These are phyloP conservation scores for Exophiala alcalophila DNA, from an alignment of 2,329 filamentous ascomycete species.

Conservation along the genomic window DNA sequence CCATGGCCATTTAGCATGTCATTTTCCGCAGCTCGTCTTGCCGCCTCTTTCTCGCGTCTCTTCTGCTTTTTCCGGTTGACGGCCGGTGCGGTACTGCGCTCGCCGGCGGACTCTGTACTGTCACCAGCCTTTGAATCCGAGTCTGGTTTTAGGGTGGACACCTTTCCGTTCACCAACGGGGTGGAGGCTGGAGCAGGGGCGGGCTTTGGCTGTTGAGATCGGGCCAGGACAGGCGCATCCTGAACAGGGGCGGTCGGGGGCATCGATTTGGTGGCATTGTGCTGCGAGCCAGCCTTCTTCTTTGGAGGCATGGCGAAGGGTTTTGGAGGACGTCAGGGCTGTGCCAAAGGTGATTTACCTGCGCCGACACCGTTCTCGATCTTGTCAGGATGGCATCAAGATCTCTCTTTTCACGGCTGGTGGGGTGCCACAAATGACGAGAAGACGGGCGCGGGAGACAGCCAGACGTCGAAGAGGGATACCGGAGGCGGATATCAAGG, in stretches of 20 bases:
- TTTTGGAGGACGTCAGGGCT: conserved; percentile 1
- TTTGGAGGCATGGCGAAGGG: conserved; percentile 29
- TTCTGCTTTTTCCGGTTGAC: conserved; percentile 96
- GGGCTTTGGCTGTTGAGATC: conserved; percentile 12
- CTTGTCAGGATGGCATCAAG: conserved; percentile 22
- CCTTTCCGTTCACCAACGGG: conserved; percentile 29
- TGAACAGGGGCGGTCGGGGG: conserved; percentile 13
- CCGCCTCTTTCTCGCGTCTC: conserved; percentile 77
- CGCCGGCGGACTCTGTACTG: conserved; percentile 30
- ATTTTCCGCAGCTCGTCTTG: conserved; percentile 60
- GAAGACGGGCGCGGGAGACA: conserved; percentile 2
- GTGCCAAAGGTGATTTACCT: conserved; percentile 5
- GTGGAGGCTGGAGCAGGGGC: conserved; percentile 13
- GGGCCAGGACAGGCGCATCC: conserved; percentile 19
- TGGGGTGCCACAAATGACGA: conserved; percentile 20
- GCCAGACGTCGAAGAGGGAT: conserved; percentile 2
- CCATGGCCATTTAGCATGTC: conserved; percentile 32
- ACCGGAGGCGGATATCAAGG: conserved; percentile 3
- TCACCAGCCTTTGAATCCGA: conserved; percentile 33
- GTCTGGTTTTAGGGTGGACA: conserved; percentile 29
- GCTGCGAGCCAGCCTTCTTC: conserved; percentile 25
- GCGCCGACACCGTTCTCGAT: conserved; percentile 12
- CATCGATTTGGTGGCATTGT: conserved; percentile 18
- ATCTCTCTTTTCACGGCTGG: conserved; percentile 15
- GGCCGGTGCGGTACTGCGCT: conserved; percentile 38